Evolutionary conservation across 1,139 yeast species (phyloP).

Genomic region (Suhomyces guaymorum): DNA sequence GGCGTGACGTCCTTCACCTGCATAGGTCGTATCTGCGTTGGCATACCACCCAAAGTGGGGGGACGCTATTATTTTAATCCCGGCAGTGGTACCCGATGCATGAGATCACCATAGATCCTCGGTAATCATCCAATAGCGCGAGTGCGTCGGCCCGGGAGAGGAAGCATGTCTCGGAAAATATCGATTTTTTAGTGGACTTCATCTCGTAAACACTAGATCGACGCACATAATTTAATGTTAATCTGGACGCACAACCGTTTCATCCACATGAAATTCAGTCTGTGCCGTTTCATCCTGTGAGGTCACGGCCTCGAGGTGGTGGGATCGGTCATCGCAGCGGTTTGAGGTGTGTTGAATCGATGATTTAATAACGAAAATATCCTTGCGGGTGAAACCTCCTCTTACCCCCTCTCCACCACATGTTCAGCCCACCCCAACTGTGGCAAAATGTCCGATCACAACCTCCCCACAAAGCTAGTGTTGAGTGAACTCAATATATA

Average conservation of each 20-base stretch:
- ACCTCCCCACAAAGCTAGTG: conserved; percentile 1
- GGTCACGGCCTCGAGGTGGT: conserved; percentile 1
- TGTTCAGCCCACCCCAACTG: background rate
- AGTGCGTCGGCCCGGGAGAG: no score
- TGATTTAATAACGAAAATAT: background rate
- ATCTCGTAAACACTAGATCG: conserved; percentile 8
- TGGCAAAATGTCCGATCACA: background rate
- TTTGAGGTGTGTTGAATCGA: background rate
- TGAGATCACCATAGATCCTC: no score
- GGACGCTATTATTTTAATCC: no score
- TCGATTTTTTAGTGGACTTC: background rate
- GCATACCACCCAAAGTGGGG: background rate
- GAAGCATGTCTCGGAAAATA: no score
- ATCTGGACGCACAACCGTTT: conserved; percentile 3
- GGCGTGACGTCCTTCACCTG: background rate
- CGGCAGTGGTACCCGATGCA: background rate
- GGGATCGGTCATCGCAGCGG: conserved; percentile 3
- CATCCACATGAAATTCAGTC: conserved; percentile 7
- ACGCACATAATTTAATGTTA: conserved; percentile 6
- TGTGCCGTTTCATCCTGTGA: conserved; percentile 3
- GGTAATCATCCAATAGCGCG: no score
- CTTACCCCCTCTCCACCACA: background rate
- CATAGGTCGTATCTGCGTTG: background rate
- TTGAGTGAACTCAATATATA: conserved; percentile 8
- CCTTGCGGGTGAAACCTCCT: background rate